Evolutionary conservation across 2,329 filamentous ascomycete genomes (phyloP), one percentile per base, ranked within the genome.

Genomic region (Metarhizium brunneum): DNA sequence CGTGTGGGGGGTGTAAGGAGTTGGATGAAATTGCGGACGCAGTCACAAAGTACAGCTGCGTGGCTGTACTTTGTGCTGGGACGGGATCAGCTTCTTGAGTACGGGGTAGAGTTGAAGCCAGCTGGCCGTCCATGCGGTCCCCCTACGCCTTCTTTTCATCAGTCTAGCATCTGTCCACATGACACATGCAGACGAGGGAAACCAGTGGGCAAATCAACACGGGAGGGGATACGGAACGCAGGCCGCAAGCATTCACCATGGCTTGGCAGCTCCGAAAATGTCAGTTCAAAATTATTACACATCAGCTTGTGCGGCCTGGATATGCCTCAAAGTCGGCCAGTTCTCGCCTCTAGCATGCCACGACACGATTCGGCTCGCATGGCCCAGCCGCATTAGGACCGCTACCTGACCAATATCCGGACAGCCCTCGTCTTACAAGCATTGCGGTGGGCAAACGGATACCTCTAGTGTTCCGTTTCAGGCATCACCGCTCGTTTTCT

Each of bases 1-100:
- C 20, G 30, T 42, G 55, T 43, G 25, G 49, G 52, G 52, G 49
- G 54, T 18, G 50, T 35, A n/a, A 7, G 54, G 54, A 54, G 54
- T 60, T 51, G 51, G 42, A n/a, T 25, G 43, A 29, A 47, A 47
- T 7, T n/a, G 13, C n/a, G 43, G 20, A n/a, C 13, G 2, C 43
- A 32, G 42, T 20, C 42, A 16, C 32, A 47, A 4, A n/a, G n/a
- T n/a, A 8, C 16, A 35, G 18, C 38, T 16, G 30, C 18, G 40
- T 16, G 14, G n/a, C n/a, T 18, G 14, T 6, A 43, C 16, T 14
- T 14, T 14, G 16, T 14, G 13, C 16, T 43, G 40, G 40, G 16
- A 10, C 6, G 40, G n/a, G 35, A 8, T 13, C 7, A 36, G 35
- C 35, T 13, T 36, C 35, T 36, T 13, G 35, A 36, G 3, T 8